Evolutionary conservation across 495 filamentous ascomycete species (phyloP), one percentile per base, ranked within the genome.

Genomic region (Daldinia grandis): DNA sequence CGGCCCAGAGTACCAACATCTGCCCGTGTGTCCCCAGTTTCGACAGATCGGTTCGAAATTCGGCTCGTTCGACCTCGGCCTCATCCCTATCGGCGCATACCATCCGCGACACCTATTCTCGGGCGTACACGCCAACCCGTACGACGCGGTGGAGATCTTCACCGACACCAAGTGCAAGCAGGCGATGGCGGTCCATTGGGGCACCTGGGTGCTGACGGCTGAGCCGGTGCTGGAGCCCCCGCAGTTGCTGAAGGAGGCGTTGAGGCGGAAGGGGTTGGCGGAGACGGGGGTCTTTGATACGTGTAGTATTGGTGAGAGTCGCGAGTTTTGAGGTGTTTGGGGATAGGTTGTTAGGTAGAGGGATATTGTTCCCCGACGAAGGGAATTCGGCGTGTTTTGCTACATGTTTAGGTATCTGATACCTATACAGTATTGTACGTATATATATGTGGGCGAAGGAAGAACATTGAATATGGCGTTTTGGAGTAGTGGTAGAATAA

Each of bases 21-120:
- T 94, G 58, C 93, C 94, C 14, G 75, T 86, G 51, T 96, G 92
- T 74, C 95, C 95, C 14, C 92, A 93, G 24, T 99, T 99, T 80
- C 88, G 89, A 64, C 84, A 97, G 76, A 91, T 98, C 55, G 95
- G 95, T 58, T 82, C 91, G 42, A 86, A 87, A 58, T 86, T 93
- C 15, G 95, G 95, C 1, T 91, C 91, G 4, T 97, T 99, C 75
- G 94, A 99, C 79, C 87, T 99, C 25, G 95, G 95, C 2, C 74
- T 99, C 71, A 96, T 99, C 62, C 95, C 95, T 25, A 97, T 99
- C 67, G 95, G 95, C 27, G 95, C 95, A 21, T 99, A 99, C 76
- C 79, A 85, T 68, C 95, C 95, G 8, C 86, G 95, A 50, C 88
- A 83, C 75, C 78, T 94, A 37, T 90, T 91, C 82, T 92, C 88